Evolutionary conservation across 2,329 filamentous ascomycete genomes (phyloP), one percentile per base, ranked within the genome.

Genomic region (Lachnellula hyalina): DNA sequence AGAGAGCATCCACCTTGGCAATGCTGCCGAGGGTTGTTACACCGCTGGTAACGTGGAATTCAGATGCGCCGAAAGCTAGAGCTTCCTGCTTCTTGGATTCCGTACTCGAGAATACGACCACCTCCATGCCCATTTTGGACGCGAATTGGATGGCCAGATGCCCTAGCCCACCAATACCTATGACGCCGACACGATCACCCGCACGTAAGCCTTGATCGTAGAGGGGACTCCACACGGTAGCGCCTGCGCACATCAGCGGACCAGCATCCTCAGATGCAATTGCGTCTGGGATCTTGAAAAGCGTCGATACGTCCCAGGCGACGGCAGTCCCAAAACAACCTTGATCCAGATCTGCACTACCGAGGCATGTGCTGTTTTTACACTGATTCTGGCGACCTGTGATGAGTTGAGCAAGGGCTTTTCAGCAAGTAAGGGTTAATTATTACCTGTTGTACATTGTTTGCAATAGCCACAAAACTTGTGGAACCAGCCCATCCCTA

Each of bases 211-310:
- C 53, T 36, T 61, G 57, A 5, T 53, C n/a, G 5, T 35, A 21
- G 12, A 63, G 51, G 8, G 53, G 32, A 7, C 32, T 50, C 9
- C 44, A 64, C 0, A 86, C 79, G 0, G 89, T 92, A 52, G 90
- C 77, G 0, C 89, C 88, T 0, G 83, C 89, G 67, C 89, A 92
- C 28, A 92, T 76, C 72, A 92, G 80, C 0, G 88, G 88, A 2
- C 87, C 80, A 0, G 75, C 77, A 0, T 72, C 63, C 23, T 77
- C 73, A 0, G 75, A 75, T 2, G 74, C 67, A 14, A 82, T 70
- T 0, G 64, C 67, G 9, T 79, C 76, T 0, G 79, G 79, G 38
- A 82, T 77, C 61, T 81, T 78, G 57, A 74, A 74, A 5, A 71
- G 66, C 48, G 70, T 73, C 1, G 63, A 38, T 68, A 72, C 36